Conservation (phyloP, 768 basidiomycete species). For the Suillus clintonianus region DNA sequence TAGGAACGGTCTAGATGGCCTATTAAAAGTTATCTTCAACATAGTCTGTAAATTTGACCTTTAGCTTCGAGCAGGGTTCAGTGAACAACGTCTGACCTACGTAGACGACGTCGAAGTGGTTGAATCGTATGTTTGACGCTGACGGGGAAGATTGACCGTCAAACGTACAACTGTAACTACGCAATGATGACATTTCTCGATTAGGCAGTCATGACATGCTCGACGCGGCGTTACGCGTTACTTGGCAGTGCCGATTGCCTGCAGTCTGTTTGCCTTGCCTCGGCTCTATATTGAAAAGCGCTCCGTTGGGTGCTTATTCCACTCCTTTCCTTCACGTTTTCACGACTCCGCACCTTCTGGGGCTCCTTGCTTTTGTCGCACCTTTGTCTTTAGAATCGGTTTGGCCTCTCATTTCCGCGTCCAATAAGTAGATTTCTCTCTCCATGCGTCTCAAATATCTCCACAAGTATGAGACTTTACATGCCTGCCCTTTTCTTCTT, state of each 20-base stretch:
- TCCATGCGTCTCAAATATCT: slow-evolving; percentile 14
- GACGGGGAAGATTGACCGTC: too few relatives aligned
- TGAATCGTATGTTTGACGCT: not conserved
- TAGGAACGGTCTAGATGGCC: not conserved
- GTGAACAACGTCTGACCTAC: not conserved
- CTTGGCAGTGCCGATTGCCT: too few relatives aligned
- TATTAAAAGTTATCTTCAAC: not conserved
- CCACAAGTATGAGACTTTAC: slow-evolving; percentile 10
- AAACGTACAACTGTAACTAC: not conserved
- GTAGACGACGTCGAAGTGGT: not conserved
- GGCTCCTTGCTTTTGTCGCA: not conserved
- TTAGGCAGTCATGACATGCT: not conserved
- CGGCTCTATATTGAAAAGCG: not conserved
- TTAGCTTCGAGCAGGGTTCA: not conserved
- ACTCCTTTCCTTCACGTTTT: not conserved
- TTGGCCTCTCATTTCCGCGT: not conserved
- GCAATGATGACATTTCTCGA: not conserved
- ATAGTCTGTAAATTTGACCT: not conserved
- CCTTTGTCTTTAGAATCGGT: not conserved
- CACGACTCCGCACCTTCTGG: not conserved
- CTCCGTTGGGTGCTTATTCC: not conserved
- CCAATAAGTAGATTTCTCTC: not conserved
- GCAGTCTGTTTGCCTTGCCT: not conserved
- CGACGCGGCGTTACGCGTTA: not conserved
- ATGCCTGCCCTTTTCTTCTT: not conserved